Percentiles rank a stretch among this genome's conserved stretches.
phyloP scores from a whole-genome alignment of 163 green algal genomes.

The Scenedesmus sp. region DNA sequence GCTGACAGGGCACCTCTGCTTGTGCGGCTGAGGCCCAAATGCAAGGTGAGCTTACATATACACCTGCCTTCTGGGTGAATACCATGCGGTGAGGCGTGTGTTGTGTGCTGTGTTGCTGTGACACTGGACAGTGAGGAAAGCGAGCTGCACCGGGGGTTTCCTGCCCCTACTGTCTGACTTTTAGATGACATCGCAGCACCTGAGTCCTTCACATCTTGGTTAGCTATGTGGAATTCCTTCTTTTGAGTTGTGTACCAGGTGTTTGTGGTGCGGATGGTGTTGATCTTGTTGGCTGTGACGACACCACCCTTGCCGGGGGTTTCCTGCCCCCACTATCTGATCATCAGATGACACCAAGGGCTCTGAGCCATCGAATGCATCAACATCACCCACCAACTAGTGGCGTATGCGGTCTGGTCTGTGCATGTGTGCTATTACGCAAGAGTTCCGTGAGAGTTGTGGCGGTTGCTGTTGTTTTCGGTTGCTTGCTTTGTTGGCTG shows the following conservation, averaged over 20 bases:
- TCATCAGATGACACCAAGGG: conserved; percentile 3
- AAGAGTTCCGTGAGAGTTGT: neutral
- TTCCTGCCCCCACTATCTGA: conserved; percentile 41
- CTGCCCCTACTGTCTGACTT: conserved; percentile 25
- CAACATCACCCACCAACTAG: too few relatives aligned
- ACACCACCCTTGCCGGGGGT: conserved; percentile 1
- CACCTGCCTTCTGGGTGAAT: neutral
- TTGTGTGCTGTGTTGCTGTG: neutral
- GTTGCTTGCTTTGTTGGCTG: conserved; percentile 10
- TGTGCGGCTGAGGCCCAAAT: too few relatives aligned
- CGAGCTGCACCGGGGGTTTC: conserved; percentile 20
- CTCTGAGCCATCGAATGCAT: conserved; percentile 25
- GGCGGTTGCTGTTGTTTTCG: neutral
- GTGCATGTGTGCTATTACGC: neutral
- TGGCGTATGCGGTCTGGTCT: neutral
- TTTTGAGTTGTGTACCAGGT: neutral
- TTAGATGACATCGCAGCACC: conserved; percentile 18
- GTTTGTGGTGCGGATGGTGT: neutral
- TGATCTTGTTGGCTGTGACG: conserved; percentile 4
- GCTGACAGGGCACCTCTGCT: too few relatives aligned
- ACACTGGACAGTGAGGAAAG: neutral
- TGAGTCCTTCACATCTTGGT: neutral
- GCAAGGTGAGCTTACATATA: neutral
- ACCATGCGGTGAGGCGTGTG: neutral
- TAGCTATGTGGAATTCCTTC: neutral